Percentiles rank a stretch among this genome's conserved stretches.
phyloP scores from a whole-genome alignment of 768 basidiomycete genomes.

The Psilocybe azurescens region DNA sequence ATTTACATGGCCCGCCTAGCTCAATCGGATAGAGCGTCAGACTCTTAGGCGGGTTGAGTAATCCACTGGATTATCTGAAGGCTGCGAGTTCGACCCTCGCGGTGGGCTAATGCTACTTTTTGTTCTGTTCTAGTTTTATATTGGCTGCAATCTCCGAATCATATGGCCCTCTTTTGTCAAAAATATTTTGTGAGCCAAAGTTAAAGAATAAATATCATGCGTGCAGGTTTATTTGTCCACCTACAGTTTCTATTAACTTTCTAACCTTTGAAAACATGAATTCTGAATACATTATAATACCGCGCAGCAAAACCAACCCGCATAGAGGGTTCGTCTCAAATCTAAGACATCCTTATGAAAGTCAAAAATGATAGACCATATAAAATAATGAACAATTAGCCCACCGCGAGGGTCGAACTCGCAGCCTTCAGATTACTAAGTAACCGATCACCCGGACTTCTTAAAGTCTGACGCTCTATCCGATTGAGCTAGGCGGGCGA shows the following conservation, averaged over 20 bases:
- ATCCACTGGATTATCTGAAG: conserved; percentile 58
- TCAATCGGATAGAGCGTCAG: conserved; percentile 72
- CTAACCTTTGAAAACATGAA: too few species aligned
- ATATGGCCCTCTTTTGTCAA: too few species aligned
- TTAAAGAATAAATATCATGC: too few species aligned
- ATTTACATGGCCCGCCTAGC: conserved; percentile 54
- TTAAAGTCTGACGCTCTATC: conserved; percentile 60
- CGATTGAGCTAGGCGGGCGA: conserved; percentile 60
- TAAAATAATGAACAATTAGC: conserved; percentile 42
- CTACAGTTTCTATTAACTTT: too few species aligned
- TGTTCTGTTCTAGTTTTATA: neutral
- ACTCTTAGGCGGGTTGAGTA: conserved; percentile 41
- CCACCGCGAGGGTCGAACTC: conserved; percentile 87
- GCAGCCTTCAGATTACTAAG: conserved; percentile 72
- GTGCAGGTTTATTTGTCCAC: too few species aligned
- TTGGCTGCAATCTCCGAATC: neutral
- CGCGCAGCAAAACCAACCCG: too few species aligned
- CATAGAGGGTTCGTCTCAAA: too few species aligned
- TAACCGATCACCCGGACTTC: conserved; percentile 28
- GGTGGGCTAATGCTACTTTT: conserved; percentile 60
- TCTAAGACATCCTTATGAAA: too few species aligned
- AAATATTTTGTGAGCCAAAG: too few species aligned
- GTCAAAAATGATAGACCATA: too few species aligned
- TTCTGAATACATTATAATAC: too few species aligned
- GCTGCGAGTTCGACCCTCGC: conserved; percentile 87